phyloP scores from a whole-genome alignment of 805 yeast genomes.

The Suhomyces tanzawaensis region DNA sequence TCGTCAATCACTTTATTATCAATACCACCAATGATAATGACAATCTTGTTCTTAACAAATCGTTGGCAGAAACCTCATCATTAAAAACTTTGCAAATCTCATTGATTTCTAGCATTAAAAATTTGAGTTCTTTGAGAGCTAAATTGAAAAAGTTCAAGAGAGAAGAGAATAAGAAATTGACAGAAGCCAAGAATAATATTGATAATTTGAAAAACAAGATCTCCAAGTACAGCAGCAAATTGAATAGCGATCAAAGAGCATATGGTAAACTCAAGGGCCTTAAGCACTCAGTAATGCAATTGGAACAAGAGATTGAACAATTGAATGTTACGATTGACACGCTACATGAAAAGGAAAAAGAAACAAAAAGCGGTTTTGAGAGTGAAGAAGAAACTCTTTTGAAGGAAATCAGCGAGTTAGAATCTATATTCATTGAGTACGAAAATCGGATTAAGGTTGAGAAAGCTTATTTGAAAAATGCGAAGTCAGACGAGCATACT shows the following conservation, averaged over 20 bases:
- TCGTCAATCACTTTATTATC: conserved; percentile 25
- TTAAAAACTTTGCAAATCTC: conserved; percentile 32
- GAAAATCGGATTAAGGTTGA: conserved; percentile 23
- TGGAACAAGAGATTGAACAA: conserved; percentile 33
- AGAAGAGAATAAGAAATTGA: conserved; percentile 35
- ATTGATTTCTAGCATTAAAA: conserved; percentile 29
- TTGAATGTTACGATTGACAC: conserved; percentile 18
- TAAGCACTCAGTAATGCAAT: conserved; percentile 37
- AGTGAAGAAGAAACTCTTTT: conserved; percentile 18
- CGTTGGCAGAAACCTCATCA: conserved; percentile 25
- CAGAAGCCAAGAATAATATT: conserved; percentile 33
- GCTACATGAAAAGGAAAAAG: conserved; percentile 12
- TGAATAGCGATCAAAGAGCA: conserved; percentile 27
- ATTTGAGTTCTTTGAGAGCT: conserved; percentile 20
- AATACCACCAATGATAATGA: conserved; percentile 27
- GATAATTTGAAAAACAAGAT: conserved; percentile 31
- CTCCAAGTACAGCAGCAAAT: conserved; percentile 25
- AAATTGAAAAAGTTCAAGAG: conserved; percentile 32
- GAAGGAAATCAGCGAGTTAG: conserved; percentile 21
- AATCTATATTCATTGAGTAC: conserved; percentile 20
- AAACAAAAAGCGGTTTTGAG: conserved; percentile 13
- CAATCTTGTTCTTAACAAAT: conserved; percentile 22
- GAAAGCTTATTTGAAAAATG: conserved; percentile 20
- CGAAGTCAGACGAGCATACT: conserved; percentile 22
- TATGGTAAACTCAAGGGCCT: conserved; percentile 40